Base-by-base conservation (phyloP, 495 filamentous ascomycete genomes). In the Cryomyces minteri region DNA sequence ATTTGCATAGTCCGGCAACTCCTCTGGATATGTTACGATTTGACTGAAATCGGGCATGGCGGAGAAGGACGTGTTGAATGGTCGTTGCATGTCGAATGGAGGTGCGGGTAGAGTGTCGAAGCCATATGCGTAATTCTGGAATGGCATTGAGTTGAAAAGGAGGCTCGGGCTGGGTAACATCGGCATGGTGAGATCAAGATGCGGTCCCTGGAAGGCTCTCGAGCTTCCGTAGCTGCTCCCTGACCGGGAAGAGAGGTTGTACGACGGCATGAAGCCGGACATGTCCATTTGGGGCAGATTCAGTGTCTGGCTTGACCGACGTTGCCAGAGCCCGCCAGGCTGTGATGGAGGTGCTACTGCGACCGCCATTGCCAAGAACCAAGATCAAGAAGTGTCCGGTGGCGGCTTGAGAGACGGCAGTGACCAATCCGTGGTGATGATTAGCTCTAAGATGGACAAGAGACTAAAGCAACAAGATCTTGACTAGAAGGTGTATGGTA, bases 121-220 rank as follows among this genome's bases (percentile, higher is more conserved):
- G 2, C 50, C 54, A 43, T 52, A 59, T 4, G 50, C 43, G 41
- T 47, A 50, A 6, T 54, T 45, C 41, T 59, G 57, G 41, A 55
- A 55, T 0, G 54, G 50, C 10, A 54, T 38, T 7, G 54, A 55
- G 34, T 25, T 25, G 18, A 37, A 11, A 8, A 8, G 8, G n/a
- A 41, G 28, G 40, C 8, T 31, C 8, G 54, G 8, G 34, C 51
- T 44, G 14, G 43, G 38, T 29, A 55, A 59, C 12, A 58, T 18
- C 11, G 54, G 57, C 50, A 60, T 54, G 44, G 37, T 50, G 25
- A 57, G 48, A 34, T 57, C 55, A 34, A 60, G 49, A 34, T 51
- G 52, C 6, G 55, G 43, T 5, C 45, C 32, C 29, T 56, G 53
- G 44, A 49, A 56, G 25, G 43, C 29, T 47, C 51, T 46, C 14